Conservation (phyloP, 2,329 filamentous ascomycete genomes). For the Fusarium gaditjirri region DNA sequence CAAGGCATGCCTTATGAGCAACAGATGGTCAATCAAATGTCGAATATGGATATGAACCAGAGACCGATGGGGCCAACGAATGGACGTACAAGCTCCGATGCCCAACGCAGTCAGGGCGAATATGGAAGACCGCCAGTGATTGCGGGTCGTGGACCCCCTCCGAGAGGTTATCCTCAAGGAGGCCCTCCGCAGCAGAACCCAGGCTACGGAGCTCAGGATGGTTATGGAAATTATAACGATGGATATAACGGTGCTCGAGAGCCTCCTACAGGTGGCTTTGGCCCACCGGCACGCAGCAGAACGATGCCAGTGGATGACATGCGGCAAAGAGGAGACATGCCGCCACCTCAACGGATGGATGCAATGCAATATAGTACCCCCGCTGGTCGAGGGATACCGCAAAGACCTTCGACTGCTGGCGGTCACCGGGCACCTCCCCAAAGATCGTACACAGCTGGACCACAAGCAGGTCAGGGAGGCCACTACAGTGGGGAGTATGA, state of each 20-base stretch:
- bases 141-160: slow-evolving; percentile 41
- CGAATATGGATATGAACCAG: slow-evolving; percentile 50
- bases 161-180: slow-evolving; percentile 50
- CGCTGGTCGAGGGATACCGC: slow-evolving; percentile 58
- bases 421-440: slow-evolving; percentile 64
- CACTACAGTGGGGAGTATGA: slow-evolving; percentile 48
- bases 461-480: slow-evolving; percentile 52
- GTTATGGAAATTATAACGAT: slow-evolving; percentile 44
- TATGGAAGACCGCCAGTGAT: slow-evolving; percentile 44
- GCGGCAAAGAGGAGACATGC: slow-evolving; percentile 52
- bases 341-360: slow-evolving; percentile 53
- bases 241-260: slow-evolving; percentile 44
- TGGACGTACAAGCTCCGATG: slow-evolving; percentile 43
- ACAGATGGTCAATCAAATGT: slow-evolving; percentile 50
- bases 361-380: slow-evolving; percentile 60
- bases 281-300: slow-evolving; percentile 66
- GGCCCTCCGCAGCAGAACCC: slow-evolving; percentile 45
- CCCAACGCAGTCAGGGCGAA: slow-evolving; percentile 41
- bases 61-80: slow-evolving; percentile 35
- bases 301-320: slow-evolving; percentile 67
- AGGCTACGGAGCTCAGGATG: slow-evolving; percentile 35
- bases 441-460: slow-evolving; percentile 58
- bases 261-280: slow-evolving; percentile 56
- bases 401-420: slow-evolving; percentile 65
- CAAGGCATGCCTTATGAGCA: slow-evolving; percentile 43